phyloP scores from a whole-genome alignment of 345 rosid genomes.

The Eucalyptus tenuipes region DNA sequence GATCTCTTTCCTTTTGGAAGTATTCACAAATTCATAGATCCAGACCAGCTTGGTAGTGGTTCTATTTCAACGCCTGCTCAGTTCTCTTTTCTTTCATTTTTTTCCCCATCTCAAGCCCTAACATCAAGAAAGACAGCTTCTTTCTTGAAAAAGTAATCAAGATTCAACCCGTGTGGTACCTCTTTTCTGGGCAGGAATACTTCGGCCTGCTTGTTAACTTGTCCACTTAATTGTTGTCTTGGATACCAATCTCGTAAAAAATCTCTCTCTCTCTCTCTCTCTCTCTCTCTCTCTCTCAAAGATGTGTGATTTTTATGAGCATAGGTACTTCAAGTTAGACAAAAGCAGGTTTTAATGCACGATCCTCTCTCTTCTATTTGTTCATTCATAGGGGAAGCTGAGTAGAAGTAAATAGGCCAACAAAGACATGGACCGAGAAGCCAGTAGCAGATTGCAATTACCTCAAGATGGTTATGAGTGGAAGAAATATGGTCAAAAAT shows the following conservation, averaged over 20 bases:
- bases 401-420: background rate
- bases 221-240: background rate
- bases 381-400: background rate
- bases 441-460: slow-evolving; percentile 2
- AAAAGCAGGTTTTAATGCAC: background rate
- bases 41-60: background rate
- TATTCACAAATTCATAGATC: background rate
- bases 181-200: background rate
- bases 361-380: background rate
- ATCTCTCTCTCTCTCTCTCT: background rate
- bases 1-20: background rate
- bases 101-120: background rate
- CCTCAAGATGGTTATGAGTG: slow-evolving; percentile 32
- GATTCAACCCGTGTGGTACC: background rate
- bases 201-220: background rate
- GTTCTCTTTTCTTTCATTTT: background rate
- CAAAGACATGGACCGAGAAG: background rate
- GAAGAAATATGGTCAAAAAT: slow-evolving; percentile 40
- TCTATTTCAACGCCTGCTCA: background rate
- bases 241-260: background rate
- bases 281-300: background rate
- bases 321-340: background rate
- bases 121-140: background rate
- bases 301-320: background rate
- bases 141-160: background rate